Conservation (phyloP, 2,329 filamentous ascomycete species). For the Metarhizium guizhouense region DNA sequence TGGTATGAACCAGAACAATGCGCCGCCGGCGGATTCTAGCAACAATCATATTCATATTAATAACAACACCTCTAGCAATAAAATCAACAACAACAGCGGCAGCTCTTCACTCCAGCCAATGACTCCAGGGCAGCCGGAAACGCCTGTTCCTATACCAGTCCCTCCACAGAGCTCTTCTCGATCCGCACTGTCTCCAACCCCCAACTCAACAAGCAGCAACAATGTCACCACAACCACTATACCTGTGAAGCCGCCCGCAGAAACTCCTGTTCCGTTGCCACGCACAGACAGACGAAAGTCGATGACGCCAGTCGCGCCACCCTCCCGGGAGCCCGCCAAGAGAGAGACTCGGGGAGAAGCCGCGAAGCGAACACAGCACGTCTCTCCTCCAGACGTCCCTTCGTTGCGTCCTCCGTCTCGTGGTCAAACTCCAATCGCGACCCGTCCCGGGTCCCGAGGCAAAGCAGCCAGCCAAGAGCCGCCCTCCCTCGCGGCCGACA, state of each 20-base stretch:
- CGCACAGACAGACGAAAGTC: conserved; percentile 23
- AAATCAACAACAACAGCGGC: conserved; percentile 9
- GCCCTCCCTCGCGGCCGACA: conserved; percentile 40
- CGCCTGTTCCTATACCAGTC: conserved; percentile 31
- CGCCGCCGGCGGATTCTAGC: conserved; percentile 16
- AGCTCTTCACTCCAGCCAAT: background rate
- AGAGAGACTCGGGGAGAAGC: conserved; percentile 37
- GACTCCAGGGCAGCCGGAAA: conserved; percentile 23
- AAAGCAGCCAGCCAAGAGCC: conserved; percentile 44
- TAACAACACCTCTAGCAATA: conserved; percentile 11
- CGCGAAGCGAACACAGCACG: conserved; percentile 31
- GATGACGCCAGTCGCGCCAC: conserved; percentile 20
- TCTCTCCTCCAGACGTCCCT: conserved; percentile 9
- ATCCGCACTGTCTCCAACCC: conserved; percentile 22
- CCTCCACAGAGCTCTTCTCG: conserved; percentile 20
- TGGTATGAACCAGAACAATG: conserved; percentile 19
- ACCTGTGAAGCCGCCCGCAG: conserved; percentile 22
- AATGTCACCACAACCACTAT: conserved; percentile 18
- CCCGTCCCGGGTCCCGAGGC: conserved; percentile 43
- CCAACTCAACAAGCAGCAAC: conserved; percentile 13
- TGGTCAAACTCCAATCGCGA: conserved; percentile 23
- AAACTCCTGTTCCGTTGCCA: conserved; percentile 29
- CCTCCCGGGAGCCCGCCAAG: conserved; percentile 22
- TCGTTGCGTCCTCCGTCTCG: conserved; percentile 21
- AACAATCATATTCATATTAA: conserved; percentile 9